phyloP scores from a whole-genome alignment of 2,329 filamentous ascomycete genomes.

The Colletotrichum spinosum region DNA sequence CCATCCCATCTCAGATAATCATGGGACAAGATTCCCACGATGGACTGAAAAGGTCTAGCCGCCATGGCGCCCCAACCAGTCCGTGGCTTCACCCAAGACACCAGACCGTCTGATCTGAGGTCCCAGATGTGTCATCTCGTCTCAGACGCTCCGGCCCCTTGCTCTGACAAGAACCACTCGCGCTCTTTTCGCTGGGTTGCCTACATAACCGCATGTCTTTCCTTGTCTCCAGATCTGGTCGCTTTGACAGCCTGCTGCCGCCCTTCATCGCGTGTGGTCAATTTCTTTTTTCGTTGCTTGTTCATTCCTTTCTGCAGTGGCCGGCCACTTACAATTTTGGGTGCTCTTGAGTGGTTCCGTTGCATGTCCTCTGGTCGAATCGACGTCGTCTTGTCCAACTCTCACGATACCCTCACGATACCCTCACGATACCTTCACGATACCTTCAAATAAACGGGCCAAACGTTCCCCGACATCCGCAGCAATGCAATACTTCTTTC shows the following conservation, averaged over 20 bases:
- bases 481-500: constrained; percentile 25
- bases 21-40: not conserved
- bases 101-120: constrained; percentile 38
- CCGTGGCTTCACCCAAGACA: constrained; percentile 31
- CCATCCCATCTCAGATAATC: no score
- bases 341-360: constrained; percentile 21
- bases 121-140: constrained; percentile 38
- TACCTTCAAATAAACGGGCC: not conserved
- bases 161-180: constrained; percentile 16
- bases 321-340: constrained; percentile 34
- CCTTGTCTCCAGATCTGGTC: constrained; percentile 7
- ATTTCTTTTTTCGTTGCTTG: constrained; percentile 9
- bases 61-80: not conserved
- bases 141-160: constrained; percentile 33
- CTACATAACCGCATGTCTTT: constrained; percentile 29
- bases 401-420: not conserved
- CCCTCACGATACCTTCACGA: not conserved
- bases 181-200: not conserved
- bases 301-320: constrained; percentile 33
- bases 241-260: constrained; percentile 14
- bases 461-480: not conserved
- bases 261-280: constrained; percentile 6
- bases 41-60: not conserved
- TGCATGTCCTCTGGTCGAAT: constrained; percentile 12
- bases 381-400: not conserved